These are phyloP conservation scores for Malus hybrid DNA, from an alignment of 331 rosid genomes.

Conservation along the genomic window DNA sequence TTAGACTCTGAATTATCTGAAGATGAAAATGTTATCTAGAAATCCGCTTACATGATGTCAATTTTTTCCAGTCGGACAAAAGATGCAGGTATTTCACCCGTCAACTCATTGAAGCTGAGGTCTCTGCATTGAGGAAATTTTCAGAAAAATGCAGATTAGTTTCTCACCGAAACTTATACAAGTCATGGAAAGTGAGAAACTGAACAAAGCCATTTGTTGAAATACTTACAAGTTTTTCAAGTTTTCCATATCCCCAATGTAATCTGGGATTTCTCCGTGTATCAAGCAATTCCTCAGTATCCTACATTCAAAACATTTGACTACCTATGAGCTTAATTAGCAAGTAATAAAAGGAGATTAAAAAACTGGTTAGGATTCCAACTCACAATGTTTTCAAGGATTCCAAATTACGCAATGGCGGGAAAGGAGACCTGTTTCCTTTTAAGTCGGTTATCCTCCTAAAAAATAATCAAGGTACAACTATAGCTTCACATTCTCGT, in stretches of 20 bases:
- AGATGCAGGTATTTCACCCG: constrained; percentile 61
- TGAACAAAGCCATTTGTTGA: constrained; percentile 4
- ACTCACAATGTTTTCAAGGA: constrained; percentile 77
- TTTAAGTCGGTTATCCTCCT: constrained; percentile 88
- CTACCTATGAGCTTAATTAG: constrained; percentile 1
- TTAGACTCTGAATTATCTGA: not conserved
- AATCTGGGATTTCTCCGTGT: constrained; percentile 51
- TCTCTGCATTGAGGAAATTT: constrained; percentile 41
- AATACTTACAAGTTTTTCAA: constrained; percentile 65
- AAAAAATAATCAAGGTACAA: constrained; percentile 10
- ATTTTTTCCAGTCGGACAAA: constrained; percentile 41
- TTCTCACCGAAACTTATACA: not conserved
- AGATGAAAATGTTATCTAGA: not conserved
- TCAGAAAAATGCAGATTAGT: constrained; percentile 4
- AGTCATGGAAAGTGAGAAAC: not conserved
- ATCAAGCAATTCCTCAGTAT: constrained; percentile 61
- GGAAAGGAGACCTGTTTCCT: constrained; percentile 54
- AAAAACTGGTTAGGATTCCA: constrained; percentile 14
- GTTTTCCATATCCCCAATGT: constrained; percentile 46
- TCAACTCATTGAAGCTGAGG: constrained; percentile 72
- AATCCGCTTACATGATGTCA: constrained; percentile 56
- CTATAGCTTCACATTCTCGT: constrained; percentile 18
- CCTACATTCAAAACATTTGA: constrained; percentile 34
- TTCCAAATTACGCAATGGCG: constrained; percentile 47
- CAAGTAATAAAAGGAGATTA: constrained; percentile 10